Conservation (phyloP, 1,284 basidiomycete species). For the Sporisorium reilianum region DNA sequence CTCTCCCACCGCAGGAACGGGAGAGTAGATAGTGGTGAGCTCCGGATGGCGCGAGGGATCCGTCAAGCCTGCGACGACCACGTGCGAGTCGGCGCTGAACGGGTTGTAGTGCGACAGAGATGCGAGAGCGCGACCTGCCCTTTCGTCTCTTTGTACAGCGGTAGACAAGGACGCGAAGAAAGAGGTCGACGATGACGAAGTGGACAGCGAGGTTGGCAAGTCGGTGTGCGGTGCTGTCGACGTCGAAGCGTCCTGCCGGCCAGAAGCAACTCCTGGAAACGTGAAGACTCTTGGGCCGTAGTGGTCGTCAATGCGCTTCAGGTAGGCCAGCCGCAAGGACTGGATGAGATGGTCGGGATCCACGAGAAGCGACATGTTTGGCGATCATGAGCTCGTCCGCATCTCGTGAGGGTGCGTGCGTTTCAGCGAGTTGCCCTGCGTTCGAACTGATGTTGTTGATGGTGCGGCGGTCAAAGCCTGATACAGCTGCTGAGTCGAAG, state of each 20-base stretch:
- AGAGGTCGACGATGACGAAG: constrained; percentile 28
- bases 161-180: constrained; percentile 29
- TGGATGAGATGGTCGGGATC: constrained; percentile 58
- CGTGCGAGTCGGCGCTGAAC: constrained; percentile 46
- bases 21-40: constrained; percentile 52
- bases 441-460: background rate
- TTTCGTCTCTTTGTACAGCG: constrained; percentile 8
- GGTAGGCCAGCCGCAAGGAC: constrained; percentile 58
- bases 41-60: constrained; percentile 51
- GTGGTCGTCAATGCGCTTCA: constrained; percentile 61
- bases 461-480: background rate
- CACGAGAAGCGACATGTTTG: constrained; percentile 49
- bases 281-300: constrained; percentile 58
- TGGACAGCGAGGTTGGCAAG: constrained; percentile 6
- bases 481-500: background rate
- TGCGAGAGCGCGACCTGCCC: background rate
- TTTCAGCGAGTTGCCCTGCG: background rate
- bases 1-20: constrained; percentile 33
- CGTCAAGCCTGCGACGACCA: constrained; percentile 47
- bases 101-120: constrained; percentile 14
- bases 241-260: constrained; percentile 6
- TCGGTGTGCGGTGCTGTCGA: constrained; percentile 3
- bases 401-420: background rate
- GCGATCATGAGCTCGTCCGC: background rate
- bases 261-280: constrained; percentile 32